These are phyloP conservation scores for Nosema muscidifuracis DNA, from an alignment of 371 early-diverging fungal genomes.

Conservation along the genomic window DNA sequence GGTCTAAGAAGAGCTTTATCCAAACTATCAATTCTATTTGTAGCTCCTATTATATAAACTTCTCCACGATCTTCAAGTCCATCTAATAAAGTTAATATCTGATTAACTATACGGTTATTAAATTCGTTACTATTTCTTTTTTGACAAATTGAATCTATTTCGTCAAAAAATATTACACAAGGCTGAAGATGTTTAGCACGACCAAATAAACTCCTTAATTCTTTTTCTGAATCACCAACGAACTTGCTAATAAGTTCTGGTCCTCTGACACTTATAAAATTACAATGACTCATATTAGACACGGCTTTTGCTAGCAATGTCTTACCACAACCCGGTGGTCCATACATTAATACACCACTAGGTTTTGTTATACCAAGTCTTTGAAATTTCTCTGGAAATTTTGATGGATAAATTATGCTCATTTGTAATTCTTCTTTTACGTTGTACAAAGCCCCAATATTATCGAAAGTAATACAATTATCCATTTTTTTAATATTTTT, in stretches of 20 bases:
- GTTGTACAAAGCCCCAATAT: constrained; percentile 60
- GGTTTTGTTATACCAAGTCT: constrained; percentile 81
- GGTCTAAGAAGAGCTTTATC: constrained; percentile 94
- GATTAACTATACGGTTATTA: constrained; percentile 84
- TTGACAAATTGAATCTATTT: constrained; percentile 91
- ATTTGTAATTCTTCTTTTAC: constrained; percentile 68
- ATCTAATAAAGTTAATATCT: constrained; percentile 89
- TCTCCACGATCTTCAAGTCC: constrained; percentile 74
- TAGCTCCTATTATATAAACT: constrained; percentile 80
- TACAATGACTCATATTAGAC: constrained; percentile 80
- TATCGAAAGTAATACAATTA: constrained; percentile 56
- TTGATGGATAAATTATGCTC: constrained; percentile 84
- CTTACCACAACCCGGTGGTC: constrained; percentile 99
- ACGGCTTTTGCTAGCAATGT: constrained; percentile 95
- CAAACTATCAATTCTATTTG: constrained; percentile 87
- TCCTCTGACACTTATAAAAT: constrained; percentile 95
- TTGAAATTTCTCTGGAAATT: constrained; percentile 78
- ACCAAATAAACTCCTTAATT: constrained; percentile 88
- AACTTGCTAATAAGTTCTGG: constrained; percentile 97
- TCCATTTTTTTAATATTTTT: constrained; percentile 47
- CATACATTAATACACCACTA: constrained; percentile 90
- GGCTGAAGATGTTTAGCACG: constrained; percentile 83
- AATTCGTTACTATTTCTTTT: constrained; percentile 62
- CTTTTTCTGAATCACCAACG: constrained; percentile 96
- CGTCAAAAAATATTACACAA: constrained; percentile 89